Evolutionary conservation across 805 yeast genomes (phyloP), one percentile per base, ranked within the genome.

Genomic region (Debaryomyces maramus): DNA sequence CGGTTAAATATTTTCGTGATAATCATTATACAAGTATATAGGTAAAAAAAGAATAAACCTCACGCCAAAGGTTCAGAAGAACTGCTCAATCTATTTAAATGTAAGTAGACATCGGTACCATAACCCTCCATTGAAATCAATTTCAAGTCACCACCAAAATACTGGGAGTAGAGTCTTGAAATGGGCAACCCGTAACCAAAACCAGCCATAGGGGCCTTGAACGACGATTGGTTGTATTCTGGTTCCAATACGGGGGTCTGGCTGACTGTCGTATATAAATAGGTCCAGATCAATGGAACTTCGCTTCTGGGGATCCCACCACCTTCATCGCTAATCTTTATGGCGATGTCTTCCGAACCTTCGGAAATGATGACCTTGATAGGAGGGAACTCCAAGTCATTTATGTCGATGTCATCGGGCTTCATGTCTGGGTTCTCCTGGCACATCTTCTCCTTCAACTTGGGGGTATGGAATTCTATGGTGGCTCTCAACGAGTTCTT

Each of bases 201-300:
- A 0, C 97, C 97, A 37, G 96, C 96, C 86, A 88, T 84, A 43
- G 96, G 97, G 0, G 95, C 95, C 56, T 78, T 78, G 65, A 85
- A 83, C 43, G 83, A 85, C 16, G 80, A 70, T 51, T 78, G 80
- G 47, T 73, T 71, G 44, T 48, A 70, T 29, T 80, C 84, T 2
- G 77, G 75, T 44, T 81, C 87, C 35, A 83, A 63, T 16, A 70
- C 74, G 0, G 91, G 91, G 5, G 85, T 76, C 38, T 80, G 75
- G 50, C 81, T 80, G 34, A 89, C 95, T 0, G 96, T 86, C 3
- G 97, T 89, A 65, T 88, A 88, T 60, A 89, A 74, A 60, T 88
- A 88, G 0, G 96, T 86, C 96, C 96, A 89, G 32, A 88, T 85
- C 47, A 85, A 70, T 3, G 95, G 93, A 11, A 86, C 77, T 40